Evolutionary conservation across 768 basidiomycete species (phyloP), one percentile per base, ranked within the genome.

Genomic region (Mycena indigotica): DNA sequence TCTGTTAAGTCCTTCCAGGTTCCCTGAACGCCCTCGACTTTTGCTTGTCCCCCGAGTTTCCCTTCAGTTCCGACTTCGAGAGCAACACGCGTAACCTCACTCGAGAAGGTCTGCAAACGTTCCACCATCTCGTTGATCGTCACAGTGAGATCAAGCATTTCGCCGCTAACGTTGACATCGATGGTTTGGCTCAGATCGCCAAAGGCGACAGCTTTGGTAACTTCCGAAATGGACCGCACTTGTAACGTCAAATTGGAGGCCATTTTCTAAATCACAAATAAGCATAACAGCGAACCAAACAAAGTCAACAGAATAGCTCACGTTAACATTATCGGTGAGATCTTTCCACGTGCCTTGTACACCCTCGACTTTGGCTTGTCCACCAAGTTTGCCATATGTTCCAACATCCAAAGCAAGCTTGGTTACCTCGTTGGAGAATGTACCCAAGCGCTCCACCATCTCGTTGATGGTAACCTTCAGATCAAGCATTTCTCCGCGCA

Each of bases 141-240:
- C 63, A 85, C 80, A 76, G 91, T 91, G 69, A 91, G 73, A 64
- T 90, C 89, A 13, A 94, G 81, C 84, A 98, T 95, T 75, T 98
- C 95, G 40, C 80, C 82, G 66, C 91, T 88, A 57, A 89, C 89
- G 57, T 88, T 85, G 58, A 98, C 94, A 64, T 92, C 90, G 67
- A 98, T 93, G 78, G 91, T 95, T 74, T 92, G 90, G 1, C 88
- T 91, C 77, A 94, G 76, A 69, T 98, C 93, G 23, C 95, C 95
- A 41, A 86, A 84, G 16, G 95, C 95, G 56, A 96, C 93, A 13
- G 92, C 91, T 5, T 91, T 93, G 1, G 92, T 93, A 49, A 93
- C 91, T 38, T 83, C 81, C 12, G 91, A 90, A 59, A 93, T 93
- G 30, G 86, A 88, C 44, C 90, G 87, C 53, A 92, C 90, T 80